A percentile compares a stretch with the other conserved stretches of the same genome.
These are phyloP conservation scores for Solanum virginianum DNA, from an alignment of 257 asterid genomes.

Conservation along the genomic window DNA sequence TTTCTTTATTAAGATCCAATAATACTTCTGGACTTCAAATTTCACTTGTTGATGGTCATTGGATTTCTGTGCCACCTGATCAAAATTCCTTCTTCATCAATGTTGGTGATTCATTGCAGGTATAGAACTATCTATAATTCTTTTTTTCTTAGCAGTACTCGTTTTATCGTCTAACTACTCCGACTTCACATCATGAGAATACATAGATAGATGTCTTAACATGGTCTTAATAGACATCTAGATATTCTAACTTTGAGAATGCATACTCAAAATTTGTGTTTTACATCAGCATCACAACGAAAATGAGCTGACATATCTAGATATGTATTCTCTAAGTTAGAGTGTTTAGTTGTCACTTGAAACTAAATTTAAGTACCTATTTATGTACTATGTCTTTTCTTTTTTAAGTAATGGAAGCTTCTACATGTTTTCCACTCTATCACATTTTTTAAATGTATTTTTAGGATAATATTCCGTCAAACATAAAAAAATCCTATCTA, in stretches of 20 bases:
- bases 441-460: background rate
- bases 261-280: background rate
- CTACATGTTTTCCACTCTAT: background rate
- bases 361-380: background rate
- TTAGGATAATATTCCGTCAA: background rate
- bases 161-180: background rate
- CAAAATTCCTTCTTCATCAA: constrained; percentile 3
- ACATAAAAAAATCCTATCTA: accelerated
- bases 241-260: background rate
- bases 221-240: background rate
- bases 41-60: background rate
- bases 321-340: background rate
- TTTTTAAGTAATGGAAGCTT: background rate
- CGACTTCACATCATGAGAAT: background rate
- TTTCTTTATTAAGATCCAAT: background rate
- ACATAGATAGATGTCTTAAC: background rate
- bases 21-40: background rate
- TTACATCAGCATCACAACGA: background rate
- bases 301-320: background rate
- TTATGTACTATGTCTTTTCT: background rate
- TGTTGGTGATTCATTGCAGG: constrained; percentile 7
- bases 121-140: background rate
- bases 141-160: background rate
- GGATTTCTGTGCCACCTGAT: constrained; percentile 6
- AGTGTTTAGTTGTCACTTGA: background rate